Evolutionary conservation across 305 asterid genomes (phyloP), one percentile per base, ranked within the genome.

Genomic region (Ruellia speciosa): DNA sequence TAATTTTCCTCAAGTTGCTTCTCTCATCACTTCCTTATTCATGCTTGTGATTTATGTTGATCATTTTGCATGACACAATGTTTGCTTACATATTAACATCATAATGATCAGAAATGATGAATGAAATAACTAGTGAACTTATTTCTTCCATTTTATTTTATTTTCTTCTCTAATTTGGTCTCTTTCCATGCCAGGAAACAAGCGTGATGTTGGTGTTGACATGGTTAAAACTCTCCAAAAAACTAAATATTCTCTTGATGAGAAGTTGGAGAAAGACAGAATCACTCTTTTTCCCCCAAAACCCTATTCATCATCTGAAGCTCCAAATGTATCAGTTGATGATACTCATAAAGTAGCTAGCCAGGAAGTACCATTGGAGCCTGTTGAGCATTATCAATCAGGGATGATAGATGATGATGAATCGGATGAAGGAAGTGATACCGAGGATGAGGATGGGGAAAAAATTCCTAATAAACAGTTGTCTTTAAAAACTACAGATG

Each of bases 171-270:
- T 67, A 52, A 75, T 45, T 55, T 41, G 35, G 49, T 11, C 45
- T 66, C 40, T 35, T 71, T 18, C 35, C 64, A 20, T 70, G 40
- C 33, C 85, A 92, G 99, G 83, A 54, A 84, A 81, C 66, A 79
- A 63, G 51, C 85, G 63, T n/a, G 96, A 92, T 81, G 90, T 81
- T 49, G 99, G 99, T 52, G 83, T 86, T 66, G 85, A 70, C 49
- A 60, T 92, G 86, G 97, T 92, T 59, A 92, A 82, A 75, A 82
- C 97, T 49, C 81, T 92, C 58, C 99, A 92, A 75, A 84, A 78
- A 67, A 78, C 93, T 2, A 76, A 75, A 59, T 81, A 81, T 72
- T 84, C 96, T 40, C 79, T 92, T 49, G 87, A 92, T 62, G 95
- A 88, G 79, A 92, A 83, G 75, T 60, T 89, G 69, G 86, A 79